Base-by-base conservation (phyloP, 1,284 basidiomycete species). In the Trametes versicolor region DNA sequence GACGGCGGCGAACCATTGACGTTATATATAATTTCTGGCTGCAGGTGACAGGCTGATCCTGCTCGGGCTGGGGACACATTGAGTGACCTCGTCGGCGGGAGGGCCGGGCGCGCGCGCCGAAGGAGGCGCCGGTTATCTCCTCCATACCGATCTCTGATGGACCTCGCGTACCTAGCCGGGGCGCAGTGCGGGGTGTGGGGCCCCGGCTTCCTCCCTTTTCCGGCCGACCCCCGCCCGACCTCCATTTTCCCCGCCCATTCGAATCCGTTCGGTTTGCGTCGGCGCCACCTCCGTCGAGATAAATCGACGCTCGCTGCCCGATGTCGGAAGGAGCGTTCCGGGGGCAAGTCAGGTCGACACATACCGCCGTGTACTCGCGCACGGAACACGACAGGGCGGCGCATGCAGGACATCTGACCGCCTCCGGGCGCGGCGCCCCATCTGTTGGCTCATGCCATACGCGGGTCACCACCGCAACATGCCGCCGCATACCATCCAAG, bases 71-170 rank as follows among this genome's bases (percentile, higher is more conserved):
- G 8, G 29, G 29, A 34, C 34, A 53, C 51, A 37, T 9, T 36
- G 34, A 8, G 34, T 23, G 21, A 25, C 19, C 19, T 1, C 2
- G n/a, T n/a, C 10, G 32, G 34, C 10, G 15, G 4, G 25, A 45
- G 53, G 34, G 25, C 36, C 45, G 50, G 51, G 19, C 27, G n/a
- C 7, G 0, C 6, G 21, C 34, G 27, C 25, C 49, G 37, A 47
- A 29, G 21, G 12, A 41, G 19, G 49, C 49, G 58, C 60, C 63
- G 58, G 53, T 43, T 36, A 60, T 60, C 48, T 57, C 63, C 58
- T 65, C 60, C 64, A 56, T 59, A 52, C 45, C 57, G 64, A 55
- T 55, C 52, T 66, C 60, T 66, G 64, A 66, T 66, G 64, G 60
- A 62, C 10, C 25, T 43, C 51, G 59, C 59, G 59, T 61, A 61